A percentile compares a stretch with the other conserved stretches of the same genome.
These are phyloP conservation scores for Hypoxylon sp. DNA, from an alignment of 2,329 filamentous ascomycete species.

Conservation along the genomic window DNA sequence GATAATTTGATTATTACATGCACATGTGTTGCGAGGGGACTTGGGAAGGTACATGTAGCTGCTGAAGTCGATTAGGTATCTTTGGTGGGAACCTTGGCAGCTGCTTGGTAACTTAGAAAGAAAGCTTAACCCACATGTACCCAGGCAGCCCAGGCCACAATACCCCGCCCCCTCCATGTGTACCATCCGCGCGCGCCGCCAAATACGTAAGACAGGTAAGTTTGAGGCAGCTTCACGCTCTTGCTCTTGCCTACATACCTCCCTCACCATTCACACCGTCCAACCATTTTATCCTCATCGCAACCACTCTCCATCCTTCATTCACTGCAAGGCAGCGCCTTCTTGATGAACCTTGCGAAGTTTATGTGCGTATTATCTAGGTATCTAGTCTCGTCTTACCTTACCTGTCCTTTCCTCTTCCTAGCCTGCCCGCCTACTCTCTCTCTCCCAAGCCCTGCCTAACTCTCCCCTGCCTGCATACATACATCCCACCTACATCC, in stretches of 20 bases:
- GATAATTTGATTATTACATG: neutral
- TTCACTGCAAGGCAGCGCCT: conserved; percentile 16
- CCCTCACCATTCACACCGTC: conserved; percentile 18
- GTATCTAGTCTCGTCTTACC: conserved; percentile 14
- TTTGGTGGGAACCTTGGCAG: no score
- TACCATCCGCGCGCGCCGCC: conserved; percentile 27
- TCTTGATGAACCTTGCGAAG: conserved; percentile 22
- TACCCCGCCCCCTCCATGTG: conserved; percentile 41
- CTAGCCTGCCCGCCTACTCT: conserved; percentile 6
- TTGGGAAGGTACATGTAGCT: no score
- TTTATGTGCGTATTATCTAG: conserved; percentile 10
- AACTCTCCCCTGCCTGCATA: conserved; percentile 1
- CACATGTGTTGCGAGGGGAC: no score
- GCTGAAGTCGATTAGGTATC: no score
- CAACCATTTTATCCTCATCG: conserved; percentile 4
- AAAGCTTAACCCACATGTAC: neutral
- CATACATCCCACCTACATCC: conserved; percentile 4
- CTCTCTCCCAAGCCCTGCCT: neutral
- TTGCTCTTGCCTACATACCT: neutral
- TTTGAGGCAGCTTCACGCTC: conserved; percentile 32
- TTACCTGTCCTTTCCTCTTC: conserved; percentile 9
- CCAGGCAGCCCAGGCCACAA: neutral
- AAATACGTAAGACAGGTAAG: conserved; percentile 32
- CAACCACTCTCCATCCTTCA: conserved; percentile 4
- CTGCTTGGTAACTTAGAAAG: no score